Evolutionary conservation across 306 rosid genomes (phyloP).

Genomic region (Cicer bijugum): DNA sequence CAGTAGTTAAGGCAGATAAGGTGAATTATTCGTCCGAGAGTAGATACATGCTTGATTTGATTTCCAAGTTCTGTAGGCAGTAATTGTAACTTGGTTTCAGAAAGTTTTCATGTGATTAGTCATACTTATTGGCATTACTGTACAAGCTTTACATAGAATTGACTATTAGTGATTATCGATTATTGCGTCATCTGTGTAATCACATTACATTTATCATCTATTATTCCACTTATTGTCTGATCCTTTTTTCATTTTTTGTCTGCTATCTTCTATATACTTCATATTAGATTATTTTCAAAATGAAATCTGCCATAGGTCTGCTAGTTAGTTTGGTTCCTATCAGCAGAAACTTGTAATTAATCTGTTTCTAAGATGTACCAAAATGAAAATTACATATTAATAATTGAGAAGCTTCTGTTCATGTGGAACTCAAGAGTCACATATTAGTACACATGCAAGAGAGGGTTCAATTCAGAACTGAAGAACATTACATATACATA

Average conservation of each 20-base stretch:
- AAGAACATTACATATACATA: constrained; percentile 46
- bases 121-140: constrained; percentile 15
- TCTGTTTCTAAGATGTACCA: not conserved
- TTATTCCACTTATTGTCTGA: constrained; percentile 9
- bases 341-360: constrained; percentile 33
- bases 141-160: constrained; percentile 32
- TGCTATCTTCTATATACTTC: constrained; percentile 29
- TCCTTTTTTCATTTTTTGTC: constrained; percentile 31
- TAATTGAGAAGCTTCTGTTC: constrained; percentile 46
- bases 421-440: constrained; percentile 45
- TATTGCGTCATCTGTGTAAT: constrained; percentile 11
- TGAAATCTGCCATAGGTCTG: constrained; percentile 2
- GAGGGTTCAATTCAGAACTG: constrained; percentile 44
- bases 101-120: constrained; percentile 7
- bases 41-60: constrained; percentile 65
- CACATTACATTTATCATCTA: constrained; percentile 6
- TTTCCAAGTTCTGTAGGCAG: constrained; percentile 61
- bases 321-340: constrained; percentile 29
- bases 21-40: constrained; percentile 77
- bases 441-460: constrained; percentile 55
- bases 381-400: constrained; percentile 29
- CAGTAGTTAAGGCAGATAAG: constrained; percentile 83
- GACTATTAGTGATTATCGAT: constrained; percentile 10
- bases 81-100: constrained; percentile 35
- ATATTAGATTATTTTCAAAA: constrained; percentile 29